Evolutionary conservation across 345 rosid genomes (phyloP), one percentile per base, ranked within the genome.

Genomic region (Arabidopsis suecica): DNA sequence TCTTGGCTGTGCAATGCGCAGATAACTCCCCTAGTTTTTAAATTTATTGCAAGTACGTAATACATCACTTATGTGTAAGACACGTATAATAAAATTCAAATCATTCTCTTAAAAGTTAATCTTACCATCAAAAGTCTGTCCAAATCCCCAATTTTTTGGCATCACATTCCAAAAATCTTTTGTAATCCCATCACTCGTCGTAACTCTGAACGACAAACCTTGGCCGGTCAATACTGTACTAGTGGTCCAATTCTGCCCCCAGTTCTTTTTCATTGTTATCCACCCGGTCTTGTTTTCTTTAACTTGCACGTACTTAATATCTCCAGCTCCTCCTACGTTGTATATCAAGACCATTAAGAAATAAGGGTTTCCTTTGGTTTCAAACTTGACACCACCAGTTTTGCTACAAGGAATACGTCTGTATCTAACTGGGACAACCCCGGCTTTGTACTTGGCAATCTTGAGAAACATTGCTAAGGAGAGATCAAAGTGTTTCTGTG

Each of bases 401-500:
- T 82, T 85, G 6, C 2, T 0, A 11, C 93, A 88, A 57, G 0
- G 23, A 28, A 82, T 16, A 53, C 86, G 81, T 4, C 87, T 79
- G 54, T 82, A 87, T 61, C 50, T 41, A 33, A 85, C 84, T 0
- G 81, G 87, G 47, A 87, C 75, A 63, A 86, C 65, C 16, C 88
- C 90, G 1, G 90, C 83, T 72, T 33, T 78, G 75, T 70, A 68
- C 6, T 69, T 6, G 1, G 87, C 87, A 2, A 87, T 41, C 40
- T 71, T 80, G 0, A 58, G 42, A 74, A 87, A 87, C 87, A 87
- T 82, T 2, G 80, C 44, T 80, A 28, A 51, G 2, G 88, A 80
- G 3, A 87, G 77, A 55, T 87, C 90, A n/a, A 85, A 87, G 58
- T 87, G 87, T 23, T 80, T 73, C 11, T 59, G 79, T 4, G 90